These are phyloP conservation scores for Thalia dealbata DNA, from an alignment of 176 grass and related monocot genomes.

Conservation along the genomic window DNA sequence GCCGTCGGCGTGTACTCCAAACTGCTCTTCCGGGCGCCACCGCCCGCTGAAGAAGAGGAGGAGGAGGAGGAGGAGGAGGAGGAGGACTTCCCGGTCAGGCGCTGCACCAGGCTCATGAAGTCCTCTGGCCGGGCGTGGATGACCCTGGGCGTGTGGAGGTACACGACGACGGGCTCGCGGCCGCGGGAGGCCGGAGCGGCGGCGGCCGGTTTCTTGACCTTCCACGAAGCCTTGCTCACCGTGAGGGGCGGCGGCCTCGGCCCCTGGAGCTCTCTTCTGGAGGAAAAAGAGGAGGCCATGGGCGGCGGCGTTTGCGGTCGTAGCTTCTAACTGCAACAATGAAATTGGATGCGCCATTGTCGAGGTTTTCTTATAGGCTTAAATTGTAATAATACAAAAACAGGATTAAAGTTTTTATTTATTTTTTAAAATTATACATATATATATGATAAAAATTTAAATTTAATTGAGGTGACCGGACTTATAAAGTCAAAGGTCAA, in stretches of 20 bases:
- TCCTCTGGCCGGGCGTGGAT: slow-evolving; percentile 34
- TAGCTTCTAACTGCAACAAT: too few relatives aligned
- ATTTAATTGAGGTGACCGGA: too few relatives aligned
- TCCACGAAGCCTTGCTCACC: slow-evolving; percentile 6
- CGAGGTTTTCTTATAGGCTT: too few relatives aligned
- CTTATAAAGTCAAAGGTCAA: background rate
- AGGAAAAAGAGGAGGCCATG: slow-evolving; percentile 15
- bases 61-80: background rate
- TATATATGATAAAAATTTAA: too few relatives aligned
- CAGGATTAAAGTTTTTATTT: too few relatives aligned
- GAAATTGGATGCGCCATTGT: too few relatives aligned
- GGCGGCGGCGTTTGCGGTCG: too few relatives aligned
- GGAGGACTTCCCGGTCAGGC: slow-evolving; percentile 22
- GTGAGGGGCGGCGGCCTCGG: slow-evolving; percentile 1
- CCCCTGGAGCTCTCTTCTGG: slow-evolving; percentile 10
- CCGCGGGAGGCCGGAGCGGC: background rate
- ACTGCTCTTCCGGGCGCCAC: too few relatives aligned
- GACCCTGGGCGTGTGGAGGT: slow-evolving; percentile 26
- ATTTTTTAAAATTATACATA: too few relatives aligned
- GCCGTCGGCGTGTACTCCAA: background rate
- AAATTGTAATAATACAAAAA: too few relatives aligned
- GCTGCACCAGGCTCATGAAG: slow-evolving; percentile 39
- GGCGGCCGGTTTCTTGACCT: background rate
- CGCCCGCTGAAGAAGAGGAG: background rate
- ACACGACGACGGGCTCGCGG: slow-evolving; percentile 20